Evolutionary conservation across 768 basidiomycete species (phyloP), one percentile per base, ranked within the genome.

Genomic region (Suillus placidus): DNA sequence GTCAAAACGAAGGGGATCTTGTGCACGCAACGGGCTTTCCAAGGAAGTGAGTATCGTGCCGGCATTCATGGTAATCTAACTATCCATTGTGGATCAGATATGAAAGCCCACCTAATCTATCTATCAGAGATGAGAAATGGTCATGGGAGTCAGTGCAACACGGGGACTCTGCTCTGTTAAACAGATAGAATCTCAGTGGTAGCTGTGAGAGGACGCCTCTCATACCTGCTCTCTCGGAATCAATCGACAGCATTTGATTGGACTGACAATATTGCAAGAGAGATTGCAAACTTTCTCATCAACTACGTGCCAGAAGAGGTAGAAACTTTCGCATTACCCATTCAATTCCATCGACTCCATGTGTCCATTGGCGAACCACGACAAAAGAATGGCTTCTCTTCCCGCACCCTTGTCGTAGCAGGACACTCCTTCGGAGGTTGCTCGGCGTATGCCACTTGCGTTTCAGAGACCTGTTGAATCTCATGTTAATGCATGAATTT

Each of bases 391-490:
- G 91, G 91, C 0, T 87, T 88, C 71, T 66, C 56, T 1, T 67
- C 77, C 6, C 83, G 89, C 42, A 85, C 76, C 20, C 70, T 95
- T 3, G 80, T 94, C 32, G 87, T 81, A 6, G 79, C 94, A 4
- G 95, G 93, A 0, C 96, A 97, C 72, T 95, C 93, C 0, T 88
- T 93, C 62, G 93, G 95, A 32, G 95, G 91, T 4, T 89, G 88
- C 71, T 87, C 87, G 1, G 82, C 86, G 88, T 93, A 72, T 72
- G 91, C 81, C 63, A 16, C 64, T 63, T 60, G 40, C 66, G 13
- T 63, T 34, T 20, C 26, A 62, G 26, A 40, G 30, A 20, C 16
- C 34, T 4, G 12, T 26, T 62, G 37, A 32, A 43, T 30, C 54
- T 66, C 20, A 68, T 66, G 34, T 51, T 35, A 7, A n/a, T 32